Evolutionary conservation across 345 rosid species (phyloP).

Genomic region (Psidium guajava): DNA sequence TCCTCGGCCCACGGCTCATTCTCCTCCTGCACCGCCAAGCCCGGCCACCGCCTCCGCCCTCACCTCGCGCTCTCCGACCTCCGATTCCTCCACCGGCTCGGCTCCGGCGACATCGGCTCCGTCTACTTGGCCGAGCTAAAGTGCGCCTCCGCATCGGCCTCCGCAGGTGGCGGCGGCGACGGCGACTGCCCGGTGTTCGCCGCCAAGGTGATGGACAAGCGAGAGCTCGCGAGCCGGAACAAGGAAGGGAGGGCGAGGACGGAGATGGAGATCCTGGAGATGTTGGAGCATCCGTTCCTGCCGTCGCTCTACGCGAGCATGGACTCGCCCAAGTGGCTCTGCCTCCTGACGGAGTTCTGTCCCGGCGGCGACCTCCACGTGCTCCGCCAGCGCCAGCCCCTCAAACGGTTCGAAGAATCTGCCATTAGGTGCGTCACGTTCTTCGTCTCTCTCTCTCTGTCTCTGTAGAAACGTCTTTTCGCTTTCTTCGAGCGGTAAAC

Average conservation of each 20-base stretch:
- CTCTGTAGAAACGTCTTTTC: background rate
- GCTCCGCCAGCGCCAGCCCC: slow-evolving; percentile 76
- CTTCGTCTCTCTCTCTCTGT: background rate
- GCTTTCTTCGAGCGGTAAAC: background rate
- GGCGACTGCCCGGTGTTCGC: slow-evolving; percentile 22
- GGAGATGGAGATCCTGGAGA: slow-evolving; percentile 73
- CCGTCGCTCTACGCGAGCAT: slow-evolving; percentile 69
- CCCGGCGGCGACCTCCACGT: slow-evolving; percentile 98
- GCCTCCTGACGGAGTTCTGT: slow-evolving; percentile 86
- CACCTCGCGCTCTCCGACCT: slow-evolving; percentile 63
- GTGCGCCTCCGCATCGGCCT: slow-evolving; percentile 8
- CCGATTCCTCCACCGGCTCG: slow-evolving; percentile 68
- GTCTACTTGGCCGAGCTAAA: slow-evolving; percentile 74
- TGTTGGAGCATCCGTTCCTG: slow-evolving; percentile 80
- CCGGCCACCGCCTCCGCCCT: slow-evolving; percentile 3
- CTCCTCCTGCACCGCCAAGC: slow-evolving; percentile 25
- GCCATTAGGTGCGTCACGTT: slow-evolving; percentile 66
- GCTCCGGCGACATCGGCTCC: slow-evolving; percentile 91
- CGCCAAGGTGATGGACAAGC: slow-evolving; percentile 90
- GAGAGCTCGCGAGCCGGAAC: slow-evolving; percentile 64
- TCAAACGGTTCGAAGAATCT: slow-evolving; percentile 69
- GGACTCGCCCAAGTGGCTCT: slow-evolving; percentile 74
- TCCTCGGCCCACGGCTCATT: slow-evolving; percentile 50
- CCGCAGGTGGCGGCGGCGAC: background rate
- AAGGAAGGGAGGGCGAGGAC: slow-evolving; percentile 83